These are phyloP conservation scores for Pseudogymnoascus sp. DNA, from an alignment of 2,329 filamentous ascomycete genomes.

Conservation along the genomic window DNA sequence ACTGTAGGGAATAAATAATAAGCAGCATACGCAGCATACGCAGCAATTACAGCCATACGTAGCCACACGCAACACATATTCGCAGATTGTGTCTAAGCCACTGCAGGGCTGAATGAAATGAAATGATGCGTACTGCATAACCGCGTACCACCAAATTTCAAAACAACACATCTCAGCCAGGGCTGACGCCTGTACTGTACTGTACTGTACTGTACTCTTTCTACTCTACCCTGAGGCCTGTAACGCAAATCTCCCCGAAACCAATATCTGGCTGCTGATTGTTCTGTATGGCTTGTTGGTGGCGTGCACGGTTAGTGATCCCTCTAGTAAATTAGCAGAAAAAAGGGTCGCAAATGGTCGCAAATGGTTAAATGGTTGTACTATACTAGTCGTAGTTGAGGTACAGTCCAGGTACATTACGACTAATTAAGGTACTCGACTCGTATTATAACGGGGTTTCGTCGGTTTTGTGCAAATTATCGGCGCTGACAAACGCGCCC, in stretches of 20 bases:
- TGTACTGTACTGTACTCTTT: background rate
- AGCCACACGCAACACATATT: background rate
- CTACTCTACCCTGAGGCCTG: background rate
- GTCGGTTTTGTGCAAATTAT: background rate
- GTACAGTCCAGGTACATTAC: background rate
- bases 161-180: background rate
- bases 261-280: slow-evolving; percentile 1
- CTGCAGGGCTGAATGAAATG: background rate
- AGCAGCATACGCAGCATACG: background rate
- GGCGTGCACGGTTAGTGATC: background rate
- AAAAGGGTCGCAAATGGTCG: background rate
- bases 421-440: background rate
- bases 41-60: no score
- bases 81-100: background rate
- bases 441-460: background rate
- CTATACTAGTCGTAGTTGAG: no score
- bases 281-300: background rate
- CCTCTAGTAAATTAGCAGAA: background rate
- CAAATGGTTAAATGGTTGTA: no score
- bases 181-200: background rate
- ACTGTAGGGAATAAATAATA: no score
- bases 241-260: background rate
- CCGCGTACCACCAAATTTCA: background rate
- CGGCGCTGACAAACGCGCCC: slow-evolving; percentile 7
- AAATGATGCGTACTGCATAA: background rate